Evolutionary conservation across 2,329 filamentous ascomycete species (phyloP), one percentile per base, ranked within the genome.

Genomic region (Teratosphaeria nubilosa): DNA sequence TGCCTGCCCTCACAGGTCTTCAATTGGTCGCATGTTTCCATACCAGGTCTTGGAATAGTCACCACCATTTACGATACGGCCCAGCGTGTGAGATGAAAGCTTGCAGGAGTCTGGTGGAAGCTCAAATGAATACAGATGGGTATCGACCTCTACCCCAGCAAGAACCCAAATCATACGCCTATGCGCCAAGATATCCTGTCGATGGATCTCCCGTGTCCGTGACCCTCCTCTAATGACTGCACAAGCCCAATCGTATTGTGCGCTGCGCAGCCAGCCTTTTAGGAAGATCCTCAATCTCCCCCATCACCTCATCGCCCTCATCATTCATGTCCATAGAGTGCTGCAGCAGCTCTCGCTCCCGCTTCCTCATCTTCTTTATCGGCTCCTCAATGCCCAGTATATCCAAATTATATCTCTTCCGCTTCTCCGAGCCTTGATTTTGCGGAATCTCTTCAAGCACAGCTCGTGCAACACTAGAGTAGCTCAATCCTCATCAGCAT

Each of bases 401-500:
- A 30, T 10, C 27, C 30, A 34, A 16, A n/a, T 48, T 16, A 16
- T 48, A 16, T 20, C 41, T 48, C 16, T 32, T 34, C 9, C 52
- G 30, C 52, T 54, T 54, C 16, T 34, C 34, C 52, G 52, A 31
- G 24, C 16, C 52, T 10, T 7, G 30, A 48, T 10, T 24, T 0
- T 20, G 4, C 9, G 41, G 41, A 1, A 48, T 6, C 4, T 48
- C 5, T 11, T n/a, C 41, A 9, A 48, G 41, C 20, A 20, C 41
- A 10, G n/a, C 41, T 48, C 41, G 41, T 22, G 41, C 20, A 20
- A 10, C 4, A 22, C 41, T 48, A 3, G n/a, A 22, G 41, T n/a
- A 20, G 41, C 20, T 48, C 41, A 48, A 48, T 48, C 41, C 50
- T 72, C 70, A 53, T 71, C 69, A 37, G 58, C 68, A 62, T 68